Conservation (phyloP, 768 basidiomycete species). For the Suillus sp. region DNA sequence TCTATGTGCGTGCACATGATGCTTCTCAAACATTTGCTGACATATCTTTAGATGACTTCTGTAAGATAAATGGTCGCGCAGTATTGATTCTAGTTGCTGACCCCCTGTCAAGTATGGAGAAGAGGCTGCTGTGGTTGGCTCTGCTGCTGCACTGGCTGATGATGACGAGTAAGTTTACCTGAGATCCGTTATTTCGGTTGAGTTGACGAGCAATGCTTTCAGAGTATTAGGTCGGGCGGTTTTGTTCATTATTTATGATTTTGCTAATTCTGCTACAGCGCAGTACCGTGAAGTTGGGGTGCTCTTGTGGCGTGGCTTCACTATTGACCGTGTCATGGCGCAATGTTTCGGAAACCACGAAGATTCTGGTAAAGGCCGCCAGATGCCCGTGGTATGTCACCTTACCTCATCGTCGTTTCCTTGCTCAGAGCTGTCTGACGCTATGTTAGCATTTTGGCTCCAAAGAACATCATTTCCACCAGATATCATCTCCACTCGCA, state of each 20-base stretch:
- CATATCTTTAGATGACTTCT: constrained; percentile 67
- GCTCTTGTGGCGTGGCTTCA: constrained; percentile 84
- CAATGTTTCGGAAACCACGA: constrained; percentile 90
- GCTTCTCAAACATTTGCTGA: constrained; percentile 1
- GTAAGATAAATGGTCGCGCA: constrained; percentile 45
- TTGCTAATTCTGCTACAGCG: constrained; percentile 41
- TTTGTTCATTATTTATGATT: neutral
- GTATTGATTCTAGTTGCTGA: constrained; percentile 10
- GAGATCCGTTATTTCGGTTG: neutral
- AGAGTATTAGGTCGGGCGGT: constrained; percentile 69
- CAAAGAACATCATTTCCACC: constrained; percentile 82
- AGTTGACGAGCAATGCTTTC: constrained; percentile 15
- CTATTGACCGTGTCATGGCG: constrained; percentile 79
- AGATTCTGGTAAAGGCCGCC: constrained; percentile 85
- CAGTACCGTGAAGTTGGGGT: constrained; percentile 96
- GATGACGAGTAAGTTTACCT: constrained; percentile 76
- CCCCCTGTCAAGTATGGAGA: constrained; percentile 67
- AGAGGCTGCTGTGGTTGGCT: constrained; percentile 87
- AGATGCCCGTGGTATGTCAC: constrained; percentile 85
- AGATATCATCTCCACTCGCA: constrained; percentile 90
- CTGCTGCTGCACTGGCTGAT: constrained; percentile 78
- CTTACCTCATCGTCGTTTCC: neutral
- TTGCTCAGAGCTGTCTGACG: constrained; percentile 10
- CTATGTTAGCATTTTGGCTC: constrained; percentile 79
- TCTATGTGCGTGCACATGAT: constrained; percentile 61